Percentiles rank a stretch among this genome's conserved stretches.
Conservation (phyloP, 2,329 filamentous ascomycete genomes). For the Ascochyta fabae region DNA sequence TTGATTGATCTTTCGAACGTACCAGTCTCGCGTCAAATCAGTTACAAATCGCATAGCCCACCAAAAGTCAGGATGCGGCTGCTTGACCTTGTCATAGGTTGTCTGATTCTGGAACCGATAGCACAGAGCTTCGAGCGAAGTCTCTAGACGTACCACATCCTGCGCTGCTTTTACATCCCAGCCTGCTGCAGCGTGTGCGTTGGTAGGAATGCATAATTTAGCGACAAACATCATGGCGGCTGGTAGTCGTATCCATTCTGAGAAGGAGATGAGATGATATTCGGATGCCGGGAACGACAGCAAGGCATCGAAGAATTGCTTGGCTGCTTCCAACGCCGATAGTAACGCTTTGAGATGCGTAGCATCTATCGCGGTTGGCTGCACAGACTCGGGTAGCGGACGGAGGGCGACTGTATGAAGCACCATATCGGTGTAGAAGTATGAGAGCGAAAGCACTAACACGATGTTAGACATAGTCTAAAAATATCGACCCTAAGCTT, state of each 20-base stretch:
- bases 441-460: slow-evolving; percentile 38
- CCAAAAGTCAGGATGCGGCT: slow-evolving; percentile 41
- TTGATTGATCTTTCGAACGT: slow-evolving; percentile 32
- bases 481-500: background rate
- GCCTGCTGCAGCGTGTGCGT: slow-evolving; percentile 27
- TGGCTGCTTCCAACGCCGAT: slow-evolving; percentile 65
- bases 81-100: slow-evolving; percentile 33
- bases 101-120: slow-evolving; percentile 42
- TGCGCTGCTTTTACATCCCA: slow-evolving; percentile 45
- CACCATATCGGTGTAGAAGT: slow-evolving; percentile 36
- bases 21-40: slow-evolving; percentile 40
- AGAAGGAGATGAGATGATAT: slow-evolving; percentile 41
- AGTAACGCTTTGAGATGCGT: slow-evolving; percentile 34
- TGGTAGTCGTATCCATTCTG: slow-evolving; percentile 45
- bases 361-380: slow-evolving; percentile 5
- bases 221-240: slow-evolving; percentile 38
- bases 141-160: slow-evolving; percentile 39
- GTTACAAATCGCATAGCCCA: slow-evolving; percentile 39
- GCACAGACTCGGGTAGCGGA: background rate
- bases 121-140: slow-evolving; percentile 43
- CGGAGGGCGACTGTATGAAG: slow-evolving; percentile 39
- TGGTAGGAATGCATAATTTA: slow-evolving; percentile 38
- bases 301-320: slow-evolving; percentile 71
- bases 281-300: slow-evolving; percentile 71
- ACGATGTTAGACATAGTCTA: background rate